phyloP scores from a whole-genome alignment of 768 basidiomycete species.

The Sporobolomyces roseus region DNA sequence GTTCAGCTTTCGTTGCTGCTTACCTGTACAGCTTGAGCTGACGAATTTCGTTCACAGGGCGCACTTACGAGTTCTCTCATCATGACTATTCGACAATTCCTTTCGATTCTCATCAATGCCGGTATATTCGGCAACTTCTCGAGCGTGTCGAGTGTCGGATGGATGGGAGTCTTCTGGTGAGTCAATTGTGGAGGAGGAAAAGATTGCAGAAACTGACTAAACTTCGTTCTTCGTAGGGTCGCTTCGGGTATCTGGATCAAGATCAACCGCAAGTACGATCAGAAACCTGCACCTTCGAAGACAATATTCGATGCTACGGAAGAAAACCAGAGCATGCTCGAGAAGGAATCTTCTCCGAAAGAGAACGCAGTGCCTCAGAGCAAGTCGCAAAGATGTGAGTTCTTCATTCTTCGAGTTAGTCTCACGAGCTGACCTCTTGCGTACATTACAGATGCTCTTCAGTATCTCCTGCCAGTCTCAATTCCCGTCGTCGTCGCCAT shows the following conservation, averaged over 20 bases:
- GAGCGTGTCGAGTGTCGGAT: conserved; percentile 35
- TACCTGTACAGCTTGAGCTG: not conserved
- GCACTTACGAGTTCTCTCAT: conserved; percentile 35
- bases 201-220: too few species aligned
- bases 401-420: not conserved
- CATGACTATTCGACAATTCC: conserved; percentile 44
- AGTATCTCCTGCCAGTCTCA: conserved; percentile 25
- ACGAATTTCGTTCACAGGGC: conserved; percentile 9
- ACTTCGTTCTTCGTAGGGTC: conserved; percentile 31
- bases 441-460: conserved; percentile 5
- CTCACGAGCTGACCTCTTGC: not conserved
- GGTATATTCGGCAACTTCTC: conserved; percentile 43
- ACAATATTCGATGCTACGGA: conserved; percentile 11
- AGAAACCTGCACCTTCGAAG: conserved; percentile 4
- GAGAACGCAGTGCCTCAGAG: too few species aligned
- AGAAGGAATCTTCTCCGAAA: too few species aligned
- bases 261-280: conserved; percentile 37
- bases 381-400: not conserved
- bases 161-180: conserved; percentile 41
- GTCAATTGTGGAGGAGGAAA: too few species aligned
- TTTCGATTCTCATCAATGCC: conserved; percentile 45
- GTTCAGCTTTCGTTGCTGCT: not conserved
- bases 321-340: conserved; percentile 10
- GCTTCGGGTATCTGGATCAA: conserved; percentile 41
- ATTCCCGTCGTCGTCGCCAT: conserved; percentile 24